Evolutionary conservation across 495 filamentous ascomycete species (phyloP).

Genomic region (Immersiella caudata): DNA sequence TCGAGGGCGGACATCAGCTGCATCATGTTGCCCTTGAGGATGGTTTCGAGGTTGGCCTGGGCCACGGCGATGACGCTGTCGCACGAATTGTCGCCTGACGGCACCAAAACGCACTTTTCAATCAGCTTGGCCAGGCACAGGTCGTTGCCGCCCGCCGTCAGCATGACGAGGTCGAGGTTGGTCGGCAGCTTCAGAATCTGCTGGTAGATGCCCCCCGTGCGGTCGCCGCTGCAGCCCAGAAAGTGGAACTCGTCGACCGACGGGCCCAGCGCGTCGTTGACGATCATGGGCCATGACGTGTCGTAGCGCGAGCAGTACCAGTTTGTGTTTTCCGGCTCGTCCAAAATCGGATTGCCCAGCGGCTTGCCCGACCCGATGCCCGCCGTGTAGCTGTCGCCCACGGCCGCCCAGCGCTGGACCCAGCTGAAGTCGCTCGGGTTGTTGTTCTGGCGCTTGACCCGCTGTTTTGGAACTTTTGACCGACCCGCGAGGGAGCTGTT

Average conservation of each 20-base stretch:
- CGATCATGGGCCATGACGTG: conserved; percentile 24
- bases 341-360: conserved; percentile 8
- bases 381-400: conserved; percentile 41
- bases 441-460: neutral
- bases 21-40: conserved; percentile 31
- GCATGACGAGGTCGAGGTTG: conserved; percentile 33
- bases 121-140: conserved; percentile 35
- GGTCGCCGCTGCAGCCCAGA: conserved; percentile 34
- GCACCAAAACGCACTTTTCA: conserved; percentile 32
- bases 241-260: conserved; percentile 23
- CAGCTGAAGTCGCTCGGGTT: conserved; percentile 30
- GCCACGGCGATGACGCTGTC: conserved; percentile 27
- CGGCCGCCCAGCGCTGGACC: conserved; percentile 35
- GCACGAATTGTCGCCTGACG: conserved; percentile 25
- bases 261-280: conserved; percentile 23
- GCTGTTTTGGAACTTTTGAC: neutral
- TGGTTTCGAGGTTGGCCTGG: conserved; percentile 25
- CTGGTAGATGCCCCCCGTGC: conserved; percentile 23
- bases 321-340: conserved; percentile 9
- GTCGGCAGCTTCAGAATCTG: conserved; percentile 25
- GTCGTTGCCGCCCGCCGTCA: conserved; percentile 42
- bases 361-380: conserved; percentile 38
- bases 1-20: conserved; percentile 25
- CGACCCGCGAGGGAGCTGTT: too few relatives aligned
- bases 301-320: conserved; percentile 36